These are phyloP conservation scores for Cyclotella cryptica DNA, from an alignment of 108 stramenopile species.

Conservation along the genomic window DNA sequence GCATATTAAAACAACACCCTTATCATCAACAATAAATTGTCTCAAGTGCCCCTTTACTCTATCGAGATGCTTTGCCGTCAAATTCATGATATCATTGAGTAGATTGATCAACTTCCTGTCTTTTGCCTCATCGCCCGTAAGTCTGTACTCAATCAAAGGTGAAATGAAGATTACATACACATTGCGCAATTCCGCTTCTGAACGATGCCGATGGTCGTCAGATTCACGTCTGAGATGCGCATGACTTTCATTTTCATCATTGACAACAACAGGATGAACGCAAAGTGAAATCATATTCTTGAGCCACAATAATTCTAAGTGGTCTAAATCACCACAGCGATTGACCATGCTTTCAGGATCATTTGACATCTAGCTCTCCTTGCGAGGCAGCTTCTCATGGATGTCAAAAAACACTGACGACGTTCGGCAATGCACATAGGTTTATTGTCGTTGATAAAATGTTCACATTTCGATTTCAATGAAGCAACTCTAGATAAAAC, in stretches of 20 bases:
- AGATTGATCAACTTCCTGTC: constrained; percentile 52
- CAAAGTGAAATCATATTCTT: constrained; percentile 71
- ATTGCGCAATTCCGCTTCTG: constrained; percentile 73
- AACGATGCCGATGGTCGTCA: constrained; percentile 51
- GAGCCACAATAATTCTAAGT: constrained; percentile 44
- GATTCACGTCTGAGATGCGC: constrained; percentile 24
- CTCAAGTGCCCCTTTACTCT: constrained; percentile 69
- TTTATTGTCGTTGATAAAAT: constrained; percentile 1
- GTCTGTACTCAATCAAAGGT: constrained; percentile 48
- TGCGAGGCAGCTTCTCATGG: constrained; percentile 12
- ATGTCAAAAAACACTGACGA: constrained; percentile 32
- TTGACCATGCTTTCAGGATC: constrained; percentile 31
- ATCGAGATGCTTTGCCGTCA: constrained; percentile 58
- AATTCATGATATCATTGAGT: constrained; percentile 75
- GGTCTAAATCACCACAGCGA: constrained; percentile 50
- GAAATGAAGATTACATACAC: constrained; percentile 74
- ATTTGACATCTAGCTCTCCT: constrained; percentile 19
- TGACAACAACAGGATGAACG: constrained; percentile 79
- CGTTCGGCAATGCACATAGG: constrained; percentile 36
- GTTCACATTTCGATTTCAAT: constrained; percentile 21
- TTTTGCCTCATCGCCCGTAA: constrained; percentile 53
- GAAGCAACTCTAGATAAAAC: constrained; percentile 18
- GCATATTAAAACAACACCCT: constrained; percentile 75
- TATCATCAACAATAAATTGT: constrained; percentile 86
- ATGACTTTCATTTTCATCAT: constrained; percentile 63